These are phyloP conservation scores for Wickerhamiella musiphila DNA, from an alignment of 805 yeast genomes.

Conservation along the genomic window DNA sequence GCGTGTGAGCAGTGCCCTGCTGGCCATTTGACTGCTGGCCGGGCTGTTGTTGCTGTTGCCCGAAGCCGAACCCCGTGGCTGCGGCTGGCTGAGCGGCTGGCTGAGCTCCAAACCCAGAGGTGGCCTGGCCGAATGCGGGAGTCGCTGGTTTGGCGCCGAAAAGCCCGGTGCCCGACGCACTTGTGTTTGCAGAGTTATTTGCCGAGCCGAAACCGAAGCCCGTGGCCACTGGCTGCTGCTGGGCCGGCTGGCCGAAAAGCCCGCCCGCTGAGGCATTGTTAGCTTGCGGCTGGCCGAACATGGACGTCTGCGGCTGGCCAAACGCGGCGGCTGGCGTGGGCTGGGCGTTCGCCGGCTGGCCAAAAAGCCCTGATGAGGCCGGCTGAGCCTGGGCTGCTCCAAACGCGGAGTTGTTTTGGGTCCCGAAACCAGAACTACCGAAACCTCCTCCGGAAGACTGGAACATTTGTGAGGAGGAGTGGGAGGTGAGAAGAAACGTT, in stretches of 20 bases:
- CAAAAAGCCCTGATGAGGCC: background rate
- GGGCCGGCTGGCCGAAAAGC: background rate
- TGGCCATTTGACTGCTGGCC: conserved; percentile 30
- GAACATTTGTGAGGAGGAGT: no score
- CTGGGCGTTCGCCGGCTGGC: background rate
- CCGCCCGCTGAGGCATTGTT: no score
- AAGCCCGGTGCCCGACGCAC: conserved; percentile 10
- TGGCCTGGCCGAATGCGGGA: background rate
- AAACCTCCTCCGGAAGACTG: no score
- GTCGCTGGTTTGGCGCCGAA: conserved; percentile 11
- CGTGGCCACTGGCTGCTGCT: background rate
- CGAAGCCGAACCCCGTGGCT: conserved; percentile 13
- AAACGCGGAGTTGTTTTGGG: background rate
- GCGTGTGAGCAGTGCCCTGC: conserved; percentile 58
- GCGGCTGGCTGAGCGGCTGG: conserved; percentile 15
- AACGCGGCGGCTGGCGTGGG: background rate
- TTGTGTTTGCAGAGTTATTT: conserved; percentile 1
- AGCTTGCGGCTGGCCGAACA: conserved; percentile 1
- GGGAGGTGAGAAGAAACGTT: no score
- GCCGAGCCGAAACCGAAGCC: conserved; percentile 2
- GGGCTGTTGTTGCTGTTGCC: no score
- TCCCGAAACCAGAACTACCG: no score
- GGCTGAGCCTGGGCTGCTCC: background rate
- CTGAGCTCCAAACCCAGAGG: conserved; percentile 9
- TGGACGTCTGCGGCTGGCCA: conserved; percentile 1